These are phyloP conservation scores for Ceratocystis eucalypticola DNA, from an alignment of 2,329 filamentous ascomycete species.

Conservation along the genomic window DNA sequence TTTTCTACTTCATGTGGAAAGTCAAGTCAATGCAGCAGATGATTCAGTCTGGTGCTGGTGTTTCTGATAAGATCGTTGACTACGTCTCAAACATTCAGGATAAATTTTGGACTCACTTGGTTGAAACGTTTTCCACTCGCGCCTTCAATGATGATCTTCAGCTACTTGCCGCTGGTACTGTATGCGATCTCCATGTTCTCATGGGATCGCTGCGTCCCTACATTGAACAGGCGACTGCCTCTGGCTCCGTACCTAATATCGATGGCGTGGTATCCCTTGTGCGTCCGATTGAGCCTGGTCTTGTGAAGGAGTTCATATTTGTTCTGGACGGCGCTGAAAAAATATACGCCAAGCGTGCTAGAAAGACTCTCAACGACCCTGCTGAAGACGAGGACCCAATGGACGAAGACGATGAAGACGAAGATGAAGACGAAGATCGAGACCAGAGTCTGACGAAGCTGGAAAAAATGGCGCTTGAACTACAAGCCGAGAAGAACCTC, in stretches of 20 bases:
- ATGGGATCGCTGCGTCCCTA: conserved; percentile 57
- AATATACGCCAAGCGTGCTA: conserved; percentile 57
- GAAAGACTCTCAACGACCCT: conserved; percentile 48
- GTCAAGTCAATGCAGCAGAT: conserved; percentile 45
- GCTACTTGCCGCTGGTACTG: conserved; percentile 56
- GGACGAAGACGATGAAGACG: conserved; percentile 43
- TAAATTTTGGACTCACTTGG: conserved; percentile 47
- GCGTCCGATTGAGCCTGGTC: conserved; percentile 51
- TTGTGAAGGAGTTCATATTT: conserved; percentile 55
- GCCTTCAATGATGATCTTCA: conserved; percentile 65
- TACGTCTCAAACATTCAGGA: conserved; percentile 42
- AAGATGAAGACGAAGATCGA: conserved; percentile 42
- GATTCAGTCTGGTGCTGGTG: conserved; percentile 40
- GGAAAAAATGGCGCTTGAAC: conserved; percentile 48
- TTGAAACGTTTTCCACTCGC: conserved; percentile 54
- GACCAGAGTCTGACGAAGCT: conserved; percentile 33
- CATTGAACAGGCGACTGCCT: conserved; percentile 30
- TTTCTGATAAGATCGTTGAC: conserved; percentile 47
- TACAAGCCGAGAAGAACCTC: conserved; percentile 71
- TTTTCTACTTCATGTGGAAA: conserved; percentile 97
- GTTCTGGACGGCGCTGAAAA: conserved; percentile 69
- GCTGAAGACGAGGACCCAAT: conserved; percentile 62
- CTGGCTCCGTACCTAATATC: conserved; percentile 24
- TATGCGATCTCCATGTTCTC: conserved; percentile 70
- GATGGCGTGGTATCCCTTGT: conserved; percentile 43